Conservation (phyloP, 1,284 basidiomycete species). For the Pyrrhoderma lamaoense region DNA sequence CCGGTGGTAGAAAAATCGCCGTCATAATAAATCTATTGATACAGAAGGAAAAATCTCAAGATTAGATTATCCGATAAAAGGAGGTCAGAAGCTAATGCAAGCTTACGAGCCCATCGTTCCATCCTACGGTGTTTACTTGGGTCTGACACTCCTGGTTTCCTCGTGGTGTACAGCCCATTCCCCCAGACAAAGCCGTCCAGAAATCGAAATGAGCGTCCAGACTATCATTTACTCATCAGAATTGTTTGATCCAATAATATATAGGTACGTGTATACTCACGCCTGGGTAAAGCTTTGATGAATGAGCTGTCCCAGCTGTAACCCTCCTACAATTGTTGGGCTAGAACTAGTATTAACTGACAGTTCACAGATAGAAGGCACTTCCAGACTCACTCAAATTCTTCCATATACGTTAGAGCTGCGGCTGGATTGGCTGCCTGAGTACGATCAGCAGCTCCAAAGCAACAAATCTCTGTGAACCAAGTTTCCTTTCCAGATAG, state of each 20-base stretch:
- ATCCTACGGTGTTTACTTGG: conserved; percentile 20
- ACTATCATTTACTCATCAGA: conserved; percentile 10
- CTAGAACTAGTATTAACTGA: not conserved
- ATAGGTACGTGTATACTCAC: conserved; percentile 6
- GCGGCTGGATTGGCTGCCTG: conserved; percentile 12
- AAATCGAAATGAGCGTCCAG: conserved; percentile 25
- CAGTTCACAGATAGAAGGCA: conserved; percentile 10
- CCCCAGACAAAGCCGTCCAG: conserved; percentile 26
- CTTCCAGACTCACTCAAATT: conserved; percentile 20
- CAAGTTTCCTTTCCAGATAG: conserved; percentile 23
- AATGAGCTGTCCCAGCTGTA: conserved; percentile 24
- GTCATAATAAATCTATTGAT: conserved; percentile 22
- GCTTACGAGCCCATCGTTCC: conserved; percentile 21
- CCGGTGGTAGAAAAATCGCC: conserved; percentile 19
- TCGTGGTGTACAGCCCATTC: conserved; percentile 23
- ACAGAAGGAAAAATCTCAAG: conserved; percentile 2
- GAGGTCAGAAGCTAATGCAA: not conserved
- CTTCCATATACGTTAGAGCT: conserved; percentile 9
- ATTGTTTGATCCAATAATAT: not conserved
- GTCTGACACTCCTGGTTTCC: conserved; percentile 17
- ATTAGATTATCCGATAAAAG: not conserved
- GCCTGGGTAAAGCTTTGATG: conserved; percentile 24
- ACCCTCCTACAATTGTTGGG: conserved; percentile 24
- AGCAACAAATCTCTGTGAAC: conserved; percentile 26
- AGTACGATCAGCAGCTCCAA: conserved; percentile 7